Conservation (phyloP, 2,329 filamentous ascomycete genomes). For the Berkeleyomyces basicola region DNA sequence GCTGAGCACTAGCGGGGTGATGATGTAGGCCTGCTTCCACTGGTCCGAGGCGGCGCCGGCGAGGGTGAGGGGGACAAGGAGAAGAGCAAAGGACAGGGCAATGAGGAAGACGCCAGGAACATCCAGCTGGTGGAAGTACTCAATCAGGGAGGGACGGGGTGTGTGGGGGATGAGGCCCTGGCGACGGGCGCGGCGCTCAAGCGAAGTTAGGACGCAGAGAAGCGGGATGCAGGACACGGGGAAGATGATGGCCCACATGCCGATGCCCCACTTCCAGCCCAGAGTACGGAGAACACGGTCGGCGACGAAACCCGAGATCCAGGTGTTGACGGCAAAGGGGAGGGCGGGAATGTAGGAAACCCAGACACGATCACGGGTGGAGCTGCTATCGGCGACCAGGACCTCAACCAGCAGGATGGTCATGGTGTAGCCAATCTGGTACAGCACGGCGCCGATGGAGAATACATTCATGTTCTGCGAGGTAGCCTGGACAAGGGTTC, state of each 20-base stretch:
- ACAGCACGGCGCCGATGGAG: conserved; percentile 39
- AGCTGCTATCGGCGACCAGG: conserved; percentile 46
- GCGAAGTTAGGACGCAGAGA: conserved; percentile 32
- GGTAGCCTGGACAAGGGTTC: conserved; percentile 39
- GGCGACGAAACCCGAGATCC: conserved; percentile 43
- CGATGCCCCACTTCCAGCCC: conserved; percentile 45
- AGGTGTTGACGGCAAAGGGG: conserved; percentile 47
- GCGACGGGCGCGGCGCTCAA: conserved; percentile 34
- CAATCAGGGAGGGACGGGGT: conserved; percentile 17
- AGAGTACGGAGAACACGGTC: conserved; percentile 29
- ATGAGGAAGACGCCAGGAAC: conserved; percentile 28
- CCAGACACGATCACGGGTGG: conserved; percentile 42
- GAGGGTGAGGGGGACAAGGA: conserved; percentile 28
- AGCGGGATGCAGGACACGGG: conserved; percentile 40
- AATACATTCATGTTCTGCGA: conserved; percentile 33
- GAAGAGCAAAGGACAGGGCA: conserved; percentile 29
- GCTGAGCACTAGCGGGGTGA: conserved; percentile 29
- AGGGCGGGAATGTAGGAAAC: conserved; percentile 46
- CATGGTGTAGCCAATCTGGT: conserved; percentile 47
- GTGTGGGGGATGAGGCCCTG: conserved; percentile 25
- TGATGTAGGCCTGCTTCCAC: conserved; percentile 25
- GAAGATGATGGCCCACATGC: conserved; percentile 49
- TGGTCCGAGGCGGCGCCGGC: conserved; percentile 25
- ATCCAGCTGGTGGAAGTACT: conserved; percentile 30
- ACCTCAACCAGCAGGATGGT: conserved; percentile 46